Conservation (phyloP, 768 basidiomycete species). For the Pisolithus albus region DNA sequence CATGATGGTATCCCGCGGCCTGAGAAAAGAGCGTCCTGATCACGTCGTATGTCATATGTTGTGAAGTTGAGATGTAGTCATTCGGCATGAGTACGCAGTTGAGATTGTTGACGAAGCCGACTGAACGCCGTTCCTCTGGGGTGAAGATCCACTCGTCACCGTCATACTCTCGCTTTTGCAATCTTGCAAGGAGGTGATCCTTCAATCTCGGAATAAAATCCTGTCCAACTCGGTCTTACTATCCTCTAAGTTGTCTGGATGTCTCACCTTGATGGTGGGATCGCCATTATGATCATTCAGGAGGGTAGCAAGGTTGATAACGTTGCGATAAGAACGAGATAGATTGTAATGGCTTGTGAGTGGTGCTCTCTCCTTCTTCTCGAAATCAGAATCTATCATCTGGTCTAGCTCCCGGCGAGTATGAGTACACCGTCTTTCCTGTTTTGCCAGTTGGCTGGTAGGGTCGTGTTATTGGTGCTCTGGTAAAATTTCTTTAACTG, state of each 20-base stretch:
- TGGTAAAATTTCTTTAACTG: constrained; percentile 20
- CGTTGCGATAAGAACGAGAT: too few species aligned
- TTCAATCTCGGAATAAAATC: constrained; percentile 15
- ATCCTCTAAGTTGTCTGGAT: background rate
- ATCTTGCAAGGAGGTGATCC: constrained; percentile 13
- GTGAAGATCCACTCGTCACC: background rate
- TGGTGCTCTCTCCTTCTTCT: background rate
- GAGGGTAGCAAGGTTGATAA: background rate
- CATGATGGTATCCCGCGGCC: constrained; percentile 18
- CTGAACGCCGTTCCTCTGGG: background rate
- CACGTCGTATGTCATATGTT: constrained; percentile 12
- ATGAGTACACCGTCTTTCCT: constrained; percentile 2
- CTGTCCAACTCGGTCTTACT: constrained; percentile 12
- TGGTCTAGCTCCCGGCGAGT: background rate
- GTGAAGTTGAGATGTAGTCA: constrained; percentile 13
- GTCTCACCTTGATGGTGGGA: constrained; percentile 16
- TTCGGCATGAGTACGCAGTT: background rate
- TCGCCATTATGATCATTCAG: background rate
- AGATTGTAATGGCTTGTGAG: background rate
- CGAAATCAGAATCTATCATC: background rate
- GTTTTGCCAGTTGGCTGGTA: constrained; percentile 5
- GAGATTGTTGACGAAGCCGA: constrained; percentile 9
- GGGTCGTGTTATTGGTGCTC: constrained; percentile 3
- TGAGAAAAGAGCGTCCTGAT: constrained; percentile 15
- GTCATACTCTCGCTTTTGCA: background rate